Percentiles rank a stretch among this genome's conserved stretches.
phyloP scores from a whole-genome alignment of 208 protist genomes.

The Crithidia brevicula region DNA sequence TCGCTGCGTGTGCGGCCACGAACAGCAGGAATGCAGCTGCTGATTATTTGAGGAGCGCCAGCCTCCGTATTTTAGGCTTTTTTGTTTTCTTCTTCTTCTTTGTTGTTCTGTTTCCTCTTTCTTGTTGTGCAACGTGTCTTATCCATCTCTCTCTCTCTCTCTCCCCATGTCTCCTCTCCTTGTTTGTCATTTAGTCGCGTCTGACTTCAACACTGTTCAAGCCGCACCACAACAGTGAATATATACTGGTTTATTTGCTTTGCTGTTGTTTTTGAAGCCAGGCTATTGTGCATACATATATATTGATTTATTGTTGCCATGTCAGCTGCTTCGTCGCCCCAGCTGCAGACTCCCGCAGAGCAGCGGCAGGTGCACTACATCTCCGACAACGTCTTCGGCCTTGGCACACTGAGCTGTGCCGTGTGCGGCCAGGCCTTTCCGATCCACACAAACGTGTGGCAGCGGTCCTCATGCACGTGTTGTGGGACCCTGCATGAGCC shows the following conservation, averaged over 20 bases:
- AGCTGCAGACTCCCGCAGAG: conserved; percentile 28
- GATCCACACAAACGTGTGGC: conserved; percentile 32
- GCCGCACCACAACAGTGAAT: too few relatives aligned
- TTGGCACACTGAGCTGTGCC: conserved; percentile 70
- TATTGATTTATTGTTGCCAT: too few relatives aligned
- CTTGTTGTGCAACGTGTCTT: too few relatives aligned
- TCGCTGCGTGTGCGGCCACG: too few relatives aligned
- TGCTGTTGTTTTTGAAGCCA: too few relatives aligned
- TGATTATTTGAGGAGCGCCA: too few relatives aligned
- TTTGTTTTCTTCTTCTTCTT: background rate
- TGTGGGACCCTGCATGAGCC: conserved; percentile 49
- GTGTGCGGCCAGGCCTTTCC: conserved; percentile 72
- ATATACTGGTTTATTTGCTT: too few relatives aligned
- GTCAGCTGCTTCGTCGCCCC: background rate
- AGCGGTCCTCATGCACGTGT: conserved; percentile 30
- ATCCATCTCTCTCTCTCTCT: conserved; percentile 7
- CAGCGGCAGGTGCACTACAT: conserved; percentile 50
- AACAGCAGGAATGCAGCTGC: too few relatives aligned
- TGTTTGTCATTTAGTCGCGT: too few relatives aligned
- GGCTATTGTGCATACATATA: too few relatives aligned
- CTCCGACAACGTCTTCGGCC: conserved; percentile 47
- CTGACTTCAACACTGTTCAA: too few relatives aligned
- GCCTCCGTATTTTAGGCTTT: too few relatives aligned
- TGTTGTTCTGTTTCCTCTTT: background rate
- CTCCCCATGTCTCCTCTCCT: background rate